Percentiles rank a stretch among this genome's conserved stretches.
Conservation (phyloP, 2,329 filamentous ascomycete species). For the Penicillium hordei region DNA sequence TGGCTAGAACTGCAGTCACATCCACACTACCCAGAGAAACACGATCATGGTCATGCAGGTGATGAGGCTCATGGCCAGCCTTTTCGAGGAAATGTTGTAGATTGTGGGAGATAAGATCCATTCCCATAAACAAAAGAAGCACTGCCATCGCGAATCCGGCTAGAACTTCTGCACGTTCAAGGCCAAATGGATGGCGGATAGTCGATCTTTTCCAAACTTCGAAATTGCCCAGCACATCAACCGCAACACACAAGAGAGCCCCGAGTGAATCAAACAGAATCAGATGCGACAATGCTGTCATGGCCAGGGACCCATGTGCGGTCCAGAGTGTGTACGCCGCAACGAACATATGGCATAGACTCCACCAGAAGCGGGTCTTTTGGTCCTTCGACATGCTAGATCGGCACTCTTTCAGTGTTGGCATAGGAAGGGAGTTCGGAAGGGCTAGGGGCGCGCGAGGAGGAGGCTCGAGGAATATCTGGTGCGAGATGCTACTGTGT, state of each 20-base stretch:
- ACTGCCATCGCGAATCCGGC: conserved; percentile 96
- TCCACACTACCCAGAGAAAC: conserved; percentile 77
- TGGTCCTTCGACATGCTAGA: conserved; percentile 88
- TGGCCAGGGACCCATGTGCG: conserved; percentile 79
- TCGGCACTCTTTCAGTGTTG: conserved; percentile 83
- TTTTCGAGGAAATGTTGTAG: conserved; percentile 88
- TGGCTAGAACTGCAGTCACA: conserved; percentile 75
- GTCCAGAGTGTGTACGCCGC: conserved; percentile 83
- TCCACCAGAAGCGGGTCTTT: conserved; percentile 80
- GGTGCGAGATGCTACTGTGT: conserved; percentile 92
- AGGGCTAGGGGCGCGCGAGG: conserved; percentile 81
- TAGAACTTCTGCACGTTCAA: conserved; percentile 89
- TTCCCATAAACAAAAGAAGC: conserved; percentile 93
- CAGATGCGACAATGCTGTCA: conserved; percentile 88
- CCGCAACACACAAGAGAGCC: conserved; percentile 83
- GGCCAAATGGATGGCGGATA: conserved; percentile 87
- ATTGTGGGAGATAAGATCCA: conserved; percentile 92
- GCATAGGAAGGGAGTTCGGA: conserved; percentile 87
- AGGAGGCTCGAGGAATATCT: conserved; percentile 92
- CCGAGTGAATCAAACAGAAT: conserved; percentile 95
- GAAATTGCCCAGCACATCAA: conserved; percentile 93
- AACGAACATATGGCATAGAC: conserved; percentile 79
- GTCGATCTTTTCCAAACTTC: conserved; percentile 95
- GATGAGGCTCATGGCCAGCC: conserved; percentile 71
- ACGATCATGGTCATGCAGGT: conserved; percentile 64